Conservation (phyloP, 805 yeast genomes). For the Phaffomyces thermotolerans region DNA sequence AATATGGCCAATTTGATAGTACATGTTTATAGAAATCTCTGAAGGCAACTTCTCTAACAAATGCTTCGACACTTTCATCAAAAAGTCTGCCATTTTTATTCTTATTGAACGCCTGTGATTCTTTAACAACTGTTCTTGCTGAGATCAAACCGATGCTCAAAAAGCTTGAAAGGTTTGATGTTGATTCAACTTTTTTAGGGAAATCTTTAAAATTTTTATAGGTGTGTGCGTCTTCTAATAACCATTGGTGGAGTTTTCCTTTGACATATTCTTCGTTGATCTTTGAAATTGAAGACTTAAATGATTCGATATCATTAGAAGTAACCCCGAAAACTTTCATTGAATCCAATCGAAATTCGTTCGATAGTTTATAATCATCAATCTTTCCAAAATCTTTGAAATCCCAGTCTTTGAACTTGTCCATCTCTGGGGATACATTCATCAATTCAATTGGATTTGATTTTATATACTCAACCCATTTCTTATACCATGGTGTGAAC, state of each 20-base stretch:
- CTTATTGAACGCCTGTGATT: constrained; percentile 17
- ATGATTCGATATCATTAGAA: constrained; percentile 1
- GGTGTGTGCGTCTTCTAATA: constrained; percentile 1
- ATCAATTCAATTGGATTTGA: constrained; percentile 6
- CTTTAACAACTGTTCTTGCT: constrained; percentile 29
- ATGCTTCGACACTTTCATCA: constrained; percentile 33
- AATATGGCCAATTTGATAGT: constrained; percentile 41
- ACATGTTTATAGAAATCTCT: constrained; percentile 50
- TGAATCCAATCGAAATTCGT: constrained; percentile 16
- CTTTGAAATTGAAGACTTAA: background rate
- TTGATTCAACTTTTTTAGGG: constrained; percentile 11
- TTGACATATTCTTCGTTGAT: background rate
- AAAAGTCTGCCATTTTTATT: constrained; percentile 19
- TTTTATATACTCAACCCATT: constrained; percentile 31
- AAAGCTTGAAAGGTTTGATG: constrained; percentile 39
- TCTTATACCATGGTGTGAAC: constrained; percentile 42
- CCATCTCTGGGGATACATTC: background rate
- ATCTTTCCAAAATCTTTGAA: background rate
- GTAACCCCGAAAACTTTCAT: constrained; percentile 2
- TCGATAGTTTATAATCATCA: constrained; percentile 18
- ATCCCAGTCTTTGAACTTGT: constrained; percentile 11
- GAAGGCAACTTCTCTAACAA: constrained; percentile 51
- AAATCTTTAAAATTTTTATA: constrained; percentile 7
- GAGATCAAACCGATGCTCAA: constrained; percentile 41
- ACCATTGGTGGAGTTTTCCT: constrained; percentile 2